Base-by-base conservation (phyloP, 148 eudicot species). In the Fagopyrum esculentum region DNA sequence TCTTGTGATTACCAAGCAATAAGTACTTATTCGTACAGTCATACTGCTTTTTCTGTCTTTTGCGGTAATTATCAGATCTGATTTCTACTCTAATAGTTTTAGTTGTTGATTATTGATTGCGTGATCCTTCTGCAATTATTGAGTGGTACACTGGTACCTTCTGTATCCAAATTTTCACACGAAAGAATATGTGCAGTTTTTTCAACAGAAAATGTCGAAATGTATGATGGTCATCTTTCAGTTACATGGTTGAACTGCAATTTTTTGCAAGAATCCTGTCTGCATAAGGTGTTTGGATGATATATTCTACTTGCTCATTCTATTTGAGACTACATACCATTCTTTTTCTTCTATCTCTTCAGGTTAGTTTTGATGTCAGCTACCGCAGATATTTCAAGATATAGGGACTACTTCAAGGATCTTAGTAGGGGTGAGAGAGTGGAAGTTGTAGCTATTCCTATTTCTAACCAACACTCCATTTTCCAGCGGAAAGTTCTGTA, bases 281-380 rank as follows among this genome's bases (percentile, higher is more conserved):
- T 22, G 5, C 29, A 9, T 61, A 61, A 9, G 68, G 43, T 26
- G 19, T 29, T 22, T 4, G 1, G 30, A 29, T 9, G 29, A 61
- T 15, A 61, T 61, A 26, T 61, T 15, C 44, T 7, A 61, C 4
- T 10, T 61, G 40, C 68, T 61, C 29, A 15, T n/a, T 61, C 68
- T 61, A 61, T 61, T 61, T 61, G 68, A 61, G 44, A 61, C 45
- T 69, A 16, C 44, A 5, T 48, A 6, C 13, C 51, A 13, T 54
- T 81, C 74, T 56, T 49, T 71, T 73, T 47, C 7, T 44, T 77
- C 73, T 78, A 35, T 35, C 40, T 35, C 40, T 85, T 44, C 87
- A 94, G 98, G 91, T 84, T 94, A 79, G 98, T 92, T 48, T 82
- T 94, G 90, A 94, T 92, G 98, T 94, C 98, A 59, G 98, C 98